phyloP scores from a whole-genome alignment of 768 basidiomycete species.

The Phlebiopsis gigantea region DNA sequence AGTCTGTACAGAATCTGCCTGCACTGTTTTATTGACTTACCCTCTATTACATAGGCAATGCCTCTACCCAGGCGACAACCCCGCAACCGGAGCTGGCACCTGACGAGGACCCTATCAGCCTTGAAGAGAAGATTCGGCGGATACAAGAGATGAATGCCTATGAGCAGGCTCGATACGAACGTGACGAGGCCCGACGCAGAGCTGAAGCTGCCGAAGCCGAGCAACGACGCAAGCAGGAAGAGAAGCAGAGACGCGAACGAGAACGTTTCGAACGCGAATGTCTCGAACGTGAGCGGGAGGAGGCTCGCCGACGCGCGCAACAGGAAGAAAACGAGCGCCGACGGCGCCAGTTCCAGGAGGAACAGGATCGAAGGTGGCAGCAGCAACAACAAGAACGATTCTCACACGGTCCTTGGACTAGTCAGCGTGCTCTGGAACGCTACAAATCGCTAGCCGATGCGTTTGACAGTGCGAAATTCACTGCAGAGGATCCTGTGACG shows the following conservation, averaged over 20 bases:
- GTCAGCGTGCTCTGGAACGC: conserved; percentile 62
- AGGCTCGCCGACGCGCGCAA: conserved; percentile 12
- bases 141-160: conserved; percentile 11
- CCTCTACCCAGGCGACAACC: background rate
- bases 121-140: conserved; percentile 14
- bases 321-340: conserved; percentile 21
- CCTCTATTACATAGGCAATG: background rate
- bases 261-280: too few species aligned
- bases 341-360: conserved; percentile 6
- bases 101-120: conserved; percentile 13
- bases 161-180: conserved; percentile 2
- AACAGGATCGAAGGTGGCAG: conserved; percentile 35
- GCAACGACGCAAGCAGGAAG: conserved; percentile 18
- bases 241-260: conserved; percentile 22
- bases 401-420: conserved; percentile 59
- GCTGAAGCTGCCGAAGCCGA: conserved; percentile 6
- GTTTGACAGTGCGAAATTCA: conserved; percentile 61
- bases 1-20: background rate
- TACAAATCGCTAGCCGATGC: conserved; percentile 54
- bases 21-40: background rate
- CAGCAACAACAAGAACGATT: conserved; percentile 46
- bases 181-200: background rate
- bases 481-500: conserved; percentile 43
- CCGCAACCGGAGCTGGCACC: background rate
- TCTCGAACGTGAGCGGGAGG: conserved; percentile 24